Conservation (phyloP, 768 basidiomycete species). For the Mycena polygramma region DNA sequence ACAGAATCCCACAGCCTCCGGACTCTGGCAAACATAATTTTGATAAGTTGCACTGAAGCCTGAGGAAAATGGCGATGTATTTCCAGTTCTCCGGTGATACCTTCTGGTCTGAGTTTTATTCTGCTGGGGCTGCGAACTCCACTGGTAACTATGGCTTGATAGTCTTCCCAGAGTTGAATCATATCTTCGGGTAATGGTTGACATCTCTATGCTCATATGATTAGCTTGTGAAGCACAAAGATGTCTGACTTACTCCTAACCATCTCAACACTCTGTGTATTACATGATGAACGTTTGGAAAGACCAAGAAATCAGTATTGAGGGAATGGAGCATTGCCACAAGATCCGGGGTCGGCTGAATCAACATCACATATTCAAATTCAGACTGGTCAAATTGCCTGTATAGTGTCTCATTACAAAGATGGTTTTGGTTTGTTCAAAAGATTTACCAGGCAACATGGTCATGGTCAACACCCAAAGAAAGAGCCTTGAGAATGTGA, state of each 20-base stretch:
- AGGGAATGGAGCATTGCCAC: background rate
- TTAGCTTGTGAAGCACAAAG: background rate
- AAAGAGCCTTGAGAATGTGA: background rate
- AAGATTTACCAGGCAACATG: background rate
- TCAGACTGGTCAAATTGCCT: background rate
- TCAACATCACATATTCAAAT: background rate
- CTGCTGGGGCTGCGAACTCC: too few relatives aligned
- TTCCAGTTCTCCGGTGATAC: too few relatives aligned
- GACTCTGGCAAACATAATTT: too few relatives aligned
- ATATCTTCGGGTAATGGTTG: background rate
- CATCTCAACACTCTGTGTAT: background rate
- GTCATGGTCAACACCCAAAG: background rate
- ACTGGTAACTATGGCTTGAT: background rate
- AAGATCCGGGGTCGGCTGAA: background rate
- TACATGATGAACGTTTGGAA: background rate
- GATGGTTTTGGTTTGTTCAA: background rate
- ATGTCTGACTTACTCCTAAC: background rate
- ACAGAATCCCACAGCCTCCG: too few relatives aligned
- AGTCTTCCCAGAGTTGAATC: slow-evolving; percentile 15
- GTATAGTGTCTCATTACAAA: background rate
- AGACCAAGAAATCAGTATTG: background rate
- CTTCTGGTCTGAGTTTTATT: too few relatives aligned
- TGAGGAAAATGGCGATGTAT: too few relatives aligned
- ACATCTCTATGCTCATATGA: background rate
- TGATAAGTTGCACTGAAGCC: too few relatives aligned